Base-by-base conservation (phyloP, 2,329 filamentous ascomycete species). In the Cytospora leucostoma region DNA sequence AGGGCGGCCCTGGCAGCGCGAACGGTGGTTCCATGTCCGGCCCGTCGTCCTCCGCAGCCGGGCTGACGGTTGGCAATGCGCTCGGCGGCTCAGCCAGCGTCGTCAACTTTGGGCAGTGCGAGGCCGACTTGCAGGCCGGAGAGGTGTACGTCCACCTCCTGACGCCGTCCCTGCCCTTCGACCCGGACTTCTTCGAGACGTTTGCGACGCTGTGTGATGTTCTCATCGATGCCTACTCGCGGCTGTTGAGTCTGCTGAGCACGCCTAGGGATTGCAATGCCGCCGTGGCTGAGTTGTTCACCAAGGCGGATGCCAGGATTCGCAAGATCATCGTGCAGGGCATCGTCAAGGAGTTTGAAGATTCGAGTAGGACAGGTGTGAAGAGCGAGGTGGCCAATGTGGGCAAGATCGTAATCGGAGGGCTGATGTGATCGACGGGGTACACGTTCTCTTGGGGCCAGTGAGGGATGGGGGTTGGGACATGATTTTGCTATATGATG, bases 121-220 rank as follows among this genome's bases (percentile, higher is more conserved):
- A 83, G 70, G 84, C 81, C 8, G 90, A 92, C 67, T 81, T 92
- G 32, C 79, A 91, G 1, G 89, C 90, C 0, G 92, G 93, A 44
- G 93, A 96, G 72, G 92, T 96, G 71, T 99, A 97, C 74, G 87
- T 88, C 0, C 88, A 94, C 74, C 82, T 99, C 1, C 83, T 97
- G 21, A 98, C 94, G n/a, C 95, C 95, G 0, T 89, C 88, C 17
- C 79, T 99, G 55, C 95, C 95, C 0, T 99, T 99, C 72, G 93
- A 98, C 68, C 95, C 95, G 0, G 95, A 99, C 76, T 99, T 97
- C 72, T 95, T 94, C 75, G 93, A 96, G 78, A 97, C 93, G 0
- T 98, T 98, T 78, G 90, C 93, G 15, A 97, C 95, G 13, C 82
- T 99, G 7, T 98, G 95, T 78, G 95, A 99, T 73, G 92, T 96